Evolutionary conservation across 2,329 filamentous ascomycete genomes (phyloP).

Genomic region (Exophiala spinifera): DNA sequence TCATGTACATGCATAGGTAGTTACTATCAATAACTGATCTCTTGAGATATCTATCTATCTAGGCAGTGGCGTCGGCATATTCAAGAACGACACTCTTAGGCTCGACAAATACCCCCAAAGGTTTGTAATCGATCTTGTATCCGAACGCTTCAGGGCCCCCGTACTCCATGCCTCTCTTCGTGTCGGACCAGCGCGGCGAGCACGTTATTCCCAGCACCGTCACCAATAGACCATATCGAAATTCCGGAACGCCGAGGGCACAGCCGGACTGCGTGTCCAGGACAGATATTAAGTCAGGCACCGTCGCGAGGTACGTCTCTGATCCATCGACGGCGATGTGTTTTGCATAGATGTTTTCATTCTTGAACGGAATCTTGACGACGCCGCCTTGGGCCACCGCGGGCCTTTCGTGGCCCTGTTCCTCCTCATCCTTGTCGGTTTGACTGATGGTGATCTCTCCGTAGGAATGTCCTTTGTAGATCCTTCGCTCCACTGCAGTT

Average conservation of each 20-base stretch:
- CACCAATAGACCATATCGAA: slow-evolving; percentile 53
- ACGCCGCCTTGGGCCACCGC: slow-evolving; percentile 43
- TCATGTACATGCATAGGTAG: no score
- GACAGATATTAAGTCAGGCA: slow-evolving; percentile 56
- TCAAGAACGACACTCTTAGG: slow-evolving; percentile 55
- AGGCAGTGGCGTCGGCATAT: slow-evolving; percentile 32
- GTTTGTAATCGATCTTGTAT: slow-evolving; percentile 48
- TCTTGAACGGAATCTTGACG: slow-evolving; percentile 68
- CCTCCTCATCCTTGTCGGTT: slow-evolving; percentile 39
- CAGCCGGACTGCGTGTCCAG: slow-evolving; percentile 58
- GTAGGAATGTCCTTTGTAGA: slow-evolving; percentile 59
- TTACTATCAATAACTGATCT: no score
- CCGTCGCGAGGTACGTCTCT: slow-evolving; percentile 46
- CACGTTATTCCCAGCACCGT: slow-evolving; percentile 54
- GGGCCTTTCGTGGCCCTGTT: slow-evolving; percentile 22
- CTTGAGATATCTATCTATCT: background rate
- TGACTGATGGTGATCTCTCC: slow-evolving; percentile 58
- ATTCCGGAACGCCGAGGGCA: slow-evolving; percentile 56
- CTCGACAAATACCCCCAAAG: slow-evolving; percentile 52
- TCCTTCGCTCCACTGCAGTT: slow-evolving; percentile 54
- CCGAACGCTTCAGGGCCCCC: slow-evolving; percentile 52
- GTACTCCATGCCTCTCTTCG: slow-evolving; percentile 47
- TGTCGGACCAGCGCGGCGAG: slow-evolving; percentile 54
- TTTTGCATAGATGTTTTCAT: slow-evolving; percentile 66
- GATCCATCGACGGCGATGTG: slow-evolving; percentile 36